Conservation (phyloP, 2,329 filamentous ascomycete genomes). For the Ophiocordyceps australis region DNA sequence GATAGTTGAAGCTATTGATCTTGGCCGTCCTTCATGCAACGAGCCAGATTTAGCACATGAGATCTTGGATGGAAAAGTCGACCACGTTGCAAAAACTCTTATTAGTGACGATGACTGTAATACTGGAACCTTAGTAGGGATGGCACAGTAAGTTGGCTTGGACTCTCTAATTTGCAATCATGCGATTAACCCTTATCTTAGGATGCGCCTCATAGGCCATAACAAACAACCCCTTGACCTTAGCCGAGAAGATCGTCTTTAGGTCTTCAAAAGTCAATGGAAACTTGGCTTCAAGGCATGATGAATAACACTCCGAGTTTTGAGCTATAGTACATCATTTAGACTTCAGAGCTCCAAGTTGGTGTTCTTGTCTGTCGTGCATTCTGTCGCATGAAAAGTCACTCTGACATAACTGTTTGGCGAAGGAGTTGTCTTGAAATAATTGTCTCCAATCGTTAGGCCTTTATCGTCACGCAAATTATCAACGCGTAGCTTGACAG, state of each 20-base stretch:
- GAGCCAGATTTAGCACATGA: slow-evolving; percentile 10
- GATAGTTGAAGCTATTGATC: slow-evolving; percentile 39
- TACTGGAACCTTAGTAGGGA: slow-evolving; percentile 9
- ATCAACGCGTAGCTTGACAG: neutral
- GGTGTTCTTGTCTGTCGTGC: neutral
- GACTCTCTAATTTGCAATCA: too few relatives aligned
- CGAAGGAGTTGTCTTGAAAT: neutral
- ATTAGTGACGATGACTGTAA: slow-evolving; percentile 33
- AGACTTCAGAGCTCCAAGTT: neutral
- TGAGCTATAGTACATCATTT: too few relatives aligned
- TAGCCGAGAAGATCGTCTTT: slow-evolving; percentile 19
- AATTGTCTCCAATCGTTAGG: neutral
- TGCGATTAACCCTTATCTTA: too few relatives aligned
- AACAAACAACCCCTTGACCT: slow-evolving; percentile 38
- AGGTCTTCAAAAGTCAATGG: slow-evolving; percentile 11
- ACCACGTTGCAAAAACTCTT: slow-evolving; percentile 25
- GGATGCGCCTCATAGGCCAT: slow-evolving; percentile 13
- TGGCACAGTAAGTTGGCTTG: slow-evolving; percentile 11
- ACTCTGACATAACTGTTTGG: neutral
- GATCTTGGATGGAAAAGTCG: slow-evolving; percentile 11
- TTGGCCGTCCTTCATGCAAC: slow-evolving; percentile 20
- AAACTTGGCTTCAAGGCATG: slow-evolving; percentile 12
- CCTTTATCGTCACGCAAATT: slow-evolving; percentile 1
- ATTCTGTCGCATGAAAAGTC: neutral
- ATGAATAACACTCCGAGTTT: too few relatives aligned